phyloP scores from a whole-genome alignment of 1,284 basidiomycete species.

The Ceraceosorus guamensis region DNA sequence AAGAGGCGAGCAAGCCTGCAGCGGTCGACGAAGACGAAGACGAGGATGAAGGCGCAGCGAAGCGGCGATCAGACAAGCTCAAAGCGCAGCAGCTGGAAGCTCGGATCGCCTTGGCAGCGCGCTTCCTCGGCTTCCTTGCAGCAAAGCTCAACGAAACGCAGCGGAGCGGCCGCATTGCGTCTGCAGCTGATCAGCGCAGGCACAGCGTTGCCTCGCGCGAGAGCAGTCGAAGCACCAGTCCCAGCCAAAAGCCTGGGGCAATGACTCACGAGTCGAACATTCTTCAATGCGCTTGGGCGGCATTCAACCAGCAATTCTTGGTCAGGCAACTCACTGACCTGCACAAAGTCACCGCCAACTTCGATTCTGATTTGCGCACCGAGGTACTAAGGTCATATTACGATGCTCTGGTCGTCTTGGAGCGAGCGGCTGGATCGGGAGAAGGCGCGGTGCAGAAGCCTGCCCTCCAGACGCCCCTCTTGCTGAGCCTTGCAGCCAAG shows the following conservation, averaged over 20 bases:
- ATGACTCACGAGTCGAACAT: constrained; percentile 75
- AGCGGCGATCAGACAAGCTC: constrained; percentile 2
- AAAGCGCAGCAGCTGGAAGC: constrained; percentile 14
- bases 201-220: background rate
- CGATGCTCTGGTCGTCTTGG: constrained; percentile 66
- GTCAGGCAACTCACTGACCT: constrained; percentile 54
- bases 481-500: constrained; percentile 64
- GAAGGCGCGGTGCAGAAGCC: constrained; percentile 39
- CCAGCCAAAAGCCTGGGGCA: constrained; percentile 66
- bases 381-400: constrained; percentile 74
- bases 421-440: constrained; percentile 55
- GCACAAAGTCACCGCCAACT: constrained; percentile 69
- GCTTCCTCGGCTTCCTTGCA: constrained; percentile 48
- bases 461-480: constrained; percentile 60
- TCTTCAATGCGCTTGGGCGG: constrained; percentile 48
- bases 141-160: constrained; percentile 13
- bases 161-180: background rate
- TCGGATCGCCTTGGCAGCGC: constrained; percentile 39
- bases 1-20: constrained; percentile 25
- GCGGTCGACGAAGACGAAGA: constrained; percentile 19
- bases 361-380: constrained; percentile 66
- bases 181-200: too few species aligned
- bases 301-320: constrained; percentile 30
- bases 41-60: constrained; percentile 5
- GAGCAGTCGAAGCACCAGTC: constrained; percentile 51